Evolutionary conservation across 768 basidiomycete species (phyloP), one percentile per base, ranked within the genome.

Genomic region (Collybia nuda): DNA sequence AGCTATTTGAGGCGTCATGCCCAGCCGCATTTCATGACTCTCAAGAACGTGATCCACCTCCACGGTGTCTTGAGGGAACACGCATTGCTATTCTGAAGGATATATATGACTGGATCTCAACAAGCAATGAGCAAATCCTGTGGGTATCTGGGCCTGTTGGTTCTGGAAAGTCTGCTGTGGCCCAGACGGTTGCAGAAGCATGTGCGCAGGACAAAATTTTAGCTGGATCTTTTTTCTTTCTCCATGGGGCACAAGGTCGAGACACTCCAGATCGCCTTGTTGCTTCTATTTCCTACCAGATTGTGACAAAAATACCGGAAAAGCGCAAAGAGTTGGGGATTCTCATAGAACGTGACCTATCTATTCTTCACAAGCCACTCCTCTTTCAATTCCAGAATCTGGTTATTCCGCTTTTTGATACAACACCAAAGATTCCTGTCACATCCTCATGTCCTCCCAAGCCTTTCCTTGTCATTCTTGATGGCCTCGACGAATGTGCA

Each of bases 211-310:
- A 5, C 9, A 14, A 14, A 15, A 44, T n/a, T 28, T 32, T 28
- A 18, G 23, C 12, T 15, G 24, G 14, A 5, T 21, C 26, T 15
- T 44, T 44, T 18, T 44, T 44, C 32, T 44, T 44, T 22, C 67
- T 63, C 2, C 59, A 68, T 15, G 48, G 57, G 18, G 62, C 63
- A 36, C 26, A 53, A 5, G 58, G 59, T 21, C 59, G 69, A 3
- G 62, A 57, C 14, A 59, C 56, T 15, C 54, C 54, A 2, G 53
- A 43, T 8, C 51, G 57, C 6, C 54, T 74, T 5, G 45, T 70
- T 7, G 48, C 69, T 0, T 69, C 72, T 0, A 36, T 72, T 17
- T 61, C 61, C 1, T 63, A 59, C 7, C 64, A 69, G 24, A 48
- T 72, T 11, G 47, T 48, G 5, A n/a, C 48, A 2, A 37, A 46